These are phyloP conservation scores for Phaseolus lunatus DNA, from an alignment of 306 rosid genomes.

Conservation along the genomic window DNA sequence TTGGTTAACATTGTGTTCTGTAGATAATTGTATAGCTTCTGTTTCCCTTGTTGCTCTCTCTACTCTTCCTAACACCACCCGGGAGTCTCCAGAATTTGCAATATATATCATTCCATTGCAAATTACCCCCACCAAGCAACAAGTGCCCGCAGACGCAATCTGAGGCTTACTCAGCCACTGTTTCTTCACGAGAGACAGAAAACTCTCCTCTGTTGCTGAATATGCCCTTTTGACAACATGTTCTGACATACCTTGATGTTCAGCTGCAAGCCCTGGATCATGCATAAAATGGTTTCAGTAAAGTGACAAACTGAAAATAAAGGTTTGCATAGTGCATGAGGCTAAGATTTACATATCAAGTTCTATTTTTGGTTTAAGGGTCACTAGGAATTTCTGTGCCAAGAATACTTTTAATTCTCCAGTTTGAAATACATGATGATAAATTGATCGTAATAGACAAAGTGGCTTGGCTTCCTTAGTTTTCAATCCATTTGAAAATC, in stretches of 20 bases:
- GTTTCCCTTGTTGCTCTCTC: constrained; percentile 69
- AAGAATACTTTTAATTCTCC: not conserved
- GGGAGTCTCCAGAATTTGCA: constrained; percentile 90
- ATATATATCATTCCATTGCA: constrained; percentile 69
- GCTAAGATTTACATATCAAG: not conserved
- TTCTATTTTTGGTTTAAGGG: not conserved
- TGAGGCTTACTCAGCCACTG: constrained; percentile 76
- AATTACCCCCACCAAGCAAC: constrained; percentile 85
- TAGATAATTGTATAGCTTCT: constrained; percentile 73
- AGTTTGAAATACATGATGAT: constrained; percentile 21
- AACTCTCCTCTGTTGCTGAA: constrained; percentile 75
- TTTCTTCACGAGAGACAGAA: constrained; percentile 75
- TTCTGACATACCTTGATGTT: constrained; percentile 70
- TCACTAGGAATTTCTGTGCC: not conserved
- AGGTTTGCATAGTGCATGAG: not conserved
- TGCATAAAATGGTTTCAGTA: not conserved
- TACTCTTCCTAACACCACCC: constrained; percentile 74
- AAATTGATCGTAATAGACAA: not conserved
- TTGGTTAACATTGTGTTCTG: constrained; percentile 84
- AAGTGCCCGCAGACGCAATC: constrained; percentile 86
- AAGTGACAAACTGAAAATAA: constrained; percentile 16
- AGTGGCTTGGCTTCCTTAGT: constrained; percentile 14
- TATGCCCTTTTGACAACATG: constrained; percentile 65
- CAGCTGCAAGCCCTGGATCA: constrained; percentile 70
- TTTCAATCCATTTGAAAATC: constrained; percentile 22